A percentile compares a stretch with the other conserved stretches of the same genome.
Conservation (phyloP, 228 moss, liverwort and hornwort genomes). For the Sphagnum magellanicum region DNA sequence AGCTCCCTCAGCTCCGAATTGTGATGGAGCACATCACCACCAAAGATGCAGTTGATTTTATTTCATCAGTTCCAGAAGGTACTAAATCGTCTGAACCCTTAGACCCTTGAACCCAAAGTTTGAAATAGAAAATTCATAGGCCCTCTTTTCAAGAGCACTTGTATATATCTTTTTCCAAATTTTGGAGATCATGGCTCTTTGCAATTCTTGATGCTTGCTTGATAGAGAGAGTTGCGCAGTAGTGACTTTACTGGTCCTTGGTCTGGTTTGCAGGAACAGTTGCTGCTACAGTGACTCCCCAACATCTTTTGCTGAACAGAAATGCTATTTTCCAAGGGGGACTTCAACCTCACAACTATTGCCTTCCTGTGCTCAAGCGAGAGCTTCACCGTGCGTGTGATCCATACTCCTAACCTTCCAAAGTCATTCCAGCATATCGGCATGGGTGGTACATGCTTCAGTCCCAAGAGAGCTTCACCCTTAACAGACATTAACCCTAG, state of each 20-base stretch:
- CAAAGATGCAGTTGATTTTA: conserved; percentile 74
- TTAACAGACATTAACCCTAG: too few species aligned
- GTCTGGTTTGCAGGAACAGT: conserved; percentile 46
- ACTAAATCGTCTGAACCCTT: background rate
- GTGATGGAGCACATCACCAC: conserved; percentile 99
- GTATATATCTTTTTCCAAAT: too few species aligned
- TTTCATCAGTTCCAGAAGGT: conserved; percentile 65
- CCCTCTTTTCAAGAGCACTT: too few species aligned
- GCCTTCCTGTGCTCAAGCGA: conserved; percentile 91
- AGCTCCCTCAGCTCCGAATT: conserved; percentile 66
- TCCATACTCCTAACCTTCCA: background rate
- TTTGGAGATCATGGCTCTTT: too few species aligned
- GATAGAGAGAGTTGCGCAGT: background rate
- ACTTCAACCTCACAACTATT: conserved; percentile 90
- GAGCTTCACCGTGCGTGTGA: conserved; percentile 61
- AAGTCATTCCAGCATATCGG: too few species aligned
- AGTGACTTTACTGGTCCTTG: background rate
- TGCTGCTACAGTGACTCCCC: conserved; percentile 92
- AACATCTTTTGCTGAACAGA: conserved; percentile 90
- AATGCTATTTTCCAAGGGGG: conserved; percentile 90
- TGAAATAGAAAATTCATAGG: too few species aligned
- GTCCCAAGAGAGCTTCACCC: too few species aligned
- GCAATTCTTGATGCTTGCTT: too few species aligned
- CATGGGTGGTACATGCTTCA: too few species aligned
- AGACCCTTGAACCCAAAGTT: too few species aligned